Base-by-base conservation (phyloP, 1,284 basidiomycete species). In the Irpex sp. region DNA sequence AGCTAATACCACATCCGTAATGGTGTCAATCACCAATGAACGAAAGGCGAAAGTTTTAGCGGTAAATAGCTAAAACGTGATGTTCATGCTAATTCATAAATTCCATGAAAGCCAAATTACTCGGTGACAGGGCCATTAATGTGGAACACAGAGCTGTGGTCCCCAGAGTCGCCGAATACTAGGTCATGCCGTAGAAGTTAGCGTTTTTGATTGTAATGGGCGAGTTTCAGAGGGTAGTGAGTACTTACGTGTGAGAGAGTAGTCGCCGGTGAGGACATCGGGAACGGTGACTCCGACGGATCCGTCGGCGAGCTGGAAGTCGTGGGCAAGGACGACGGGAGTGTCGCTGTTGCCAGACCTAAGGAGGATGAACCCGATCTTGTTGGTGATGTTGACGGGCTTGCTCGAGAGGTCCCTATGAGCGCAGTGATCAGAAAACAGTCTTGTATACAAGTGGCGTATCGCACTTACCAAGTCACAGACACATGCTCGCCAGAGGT, bases 371-470 rank as follows among this genome's bases (percentile, higher is more conserved):
- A 33, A 33, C 6, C 28, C 28, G 28, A 33, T 33, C 28, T 33
- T 33, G 28, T 33, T 33, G 28, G 28, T 33, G 28, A 33, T 7
- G 28, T 33, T 33, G 28, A 33, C 28, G 28, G 28, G 81, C 21
- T 73, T 58, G 39, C 69, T 60, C 1, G 75, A 73, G 5, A 68
- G 71, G 60, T 81, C 65, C 81, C 78, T 78, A 51, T 45, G 39
- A 45, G 14, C 39, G 39, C 14, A 45, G n/a, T 45, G 39, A 45
- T 33, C 28, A 33, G n/a, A 16, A 45, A 6, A 18, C n/a, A 18
- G n/a, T 16, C 21, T 66, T 71, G 1, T 61, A 78, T 76, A 33
- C 82, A 83, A 48, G 74, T 77, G 62, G 83, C 61, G 16, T 37
- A 59, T 23, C 56, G 21, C 51, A 28, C 45, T 47, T 56, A 18